Evolutionary conservation across 2,329 filamentous ascomycete species (phyloP).

Genomic region (Helotiales sp.): DNA sequence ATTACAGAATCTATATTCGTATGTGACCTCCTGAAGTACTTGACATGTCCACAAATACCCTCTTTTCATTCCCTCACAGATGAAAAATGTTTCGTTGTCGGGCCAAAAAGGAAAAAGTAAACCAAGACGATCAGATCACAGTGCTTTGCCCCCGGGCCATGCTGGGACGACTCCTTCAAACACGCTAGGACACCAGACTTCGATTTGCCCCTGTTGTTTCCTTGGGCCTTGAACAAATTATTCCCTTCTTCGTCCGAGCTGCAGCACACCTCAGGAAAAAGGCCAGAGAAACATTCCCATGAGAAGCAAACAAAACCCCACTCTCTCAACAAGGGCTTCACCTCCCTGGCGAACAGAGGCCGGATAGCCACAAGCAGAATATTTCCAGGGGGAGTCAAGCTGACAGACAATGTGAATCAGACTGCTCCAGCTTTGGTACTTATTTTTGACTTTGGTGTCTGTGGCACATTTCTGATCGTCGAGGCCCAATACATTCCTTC

Average conservation of each 20-base stretch:
- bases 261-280: slow-evolving; percentile 1
- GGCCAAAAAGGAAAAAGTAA: slow-evolving; percentile 11
- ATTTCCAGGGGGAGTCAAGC: slow-evolving; percentile 13
- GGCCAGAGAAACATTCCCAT: slow-evolving; percentile 7
- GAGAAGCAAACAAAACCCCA: slow-evolving; percentile 8
- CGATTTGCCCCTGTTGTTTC: slow-evolving; percentile 9
- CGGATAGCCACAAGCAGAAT: neutral
- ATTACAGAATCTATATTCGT: neutral
- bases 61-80: neutral
- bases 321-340: neutral
- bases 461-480: no score
- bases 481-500: no score
- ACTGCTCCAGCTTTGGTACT: slow-evolving; percentile 15
- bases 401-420: slow-evolving; percentile 15
- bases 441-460: slow-evolving; percentile 7
- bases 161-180: slow-evolving; percentile 20
- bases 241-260: slow-evolving; percentile 4
- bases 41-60: neutral
- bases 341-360: neutral
- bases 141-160: slow-evolving; percentile 5
- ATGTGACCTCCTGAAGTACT: neutral
- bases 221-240: neutral
- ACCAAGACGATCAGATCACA: slow-evolving; percentile 15
- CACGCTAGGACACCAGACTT: slow-evolving; percentile 22
- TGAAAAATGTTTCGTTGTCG: neutral